phyloP scores from a whole-genome alignment of 495 filamentous ascomycete genomes.

The Trichocladium uniseriatum region DNA sequence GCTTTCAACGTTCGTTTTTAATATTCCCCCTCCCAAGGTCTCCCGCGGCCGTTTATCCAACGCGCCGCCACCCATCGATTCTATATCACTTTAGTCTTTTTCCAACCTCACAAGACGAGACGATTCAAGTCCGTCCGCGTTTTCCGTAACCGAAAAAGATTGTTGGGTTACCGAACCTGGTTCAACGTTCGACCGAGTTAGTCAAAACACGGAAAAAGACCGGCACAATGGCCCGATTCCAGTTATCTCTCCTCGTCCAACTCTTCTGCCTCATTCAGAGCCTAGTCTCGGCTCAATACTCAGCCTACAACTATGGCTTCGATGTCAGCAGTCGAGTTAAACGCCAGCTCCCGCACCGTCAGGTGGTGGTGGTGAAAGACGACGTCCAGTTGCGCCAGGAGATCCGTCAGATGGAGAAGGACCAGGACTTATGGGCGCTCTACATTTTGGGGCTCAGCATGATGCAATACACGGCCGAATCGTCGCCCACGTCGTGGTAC shows the following conservation, averaged over 20 bases:
- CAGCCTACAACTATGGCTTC: slow-evolving; percentile 36
- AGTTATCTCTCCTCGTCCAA: slow-evolving; percentile 2
- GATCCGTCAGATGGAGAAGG: slow-evolving; percentile 48
- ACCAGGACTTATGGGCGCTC: slow-evolving; percentile 49
- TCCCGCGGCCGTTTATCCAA: background rate
- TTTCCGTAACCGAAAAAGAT: background rate
- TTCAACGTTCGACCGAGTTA: background rate
- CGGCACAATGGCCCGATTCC: slow-evolving; percentile 7
- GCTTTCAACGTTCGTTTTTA: background rate
- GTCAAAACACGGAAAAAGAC: background rate
- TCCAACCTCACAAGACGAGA: no score
- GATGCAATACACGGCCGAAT: slow-evolving; percentile 47
- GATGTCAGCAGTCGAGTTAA: slow-evolving; percentile 20
- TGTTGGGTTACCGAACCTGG: background rate
- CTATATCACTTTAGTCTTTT: no score
- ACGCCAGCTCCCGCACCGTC: slow-evolving; percentile 12
- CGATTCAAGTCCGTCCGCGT: background rate
- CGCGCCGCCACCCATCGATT: background rate
- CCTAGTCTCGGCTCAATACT: slow-evolving; percentile 12
- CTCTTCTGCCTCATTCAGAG: background rate
- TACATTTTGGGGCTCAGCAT: slow-evolving; percentile 47
- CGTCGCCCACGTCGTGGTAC: slow-evolving; percentile 49
- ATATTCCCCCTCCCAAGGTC: background rate
- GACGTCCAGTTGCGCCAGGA: slow-evolving; percentile 31
- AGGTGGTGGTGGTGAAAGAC: slow-evolving; percentile 15